phyloP scores from a whole-genome alignment of 805 yeast genomes.

The Blastobotrys robertii region DNA sequence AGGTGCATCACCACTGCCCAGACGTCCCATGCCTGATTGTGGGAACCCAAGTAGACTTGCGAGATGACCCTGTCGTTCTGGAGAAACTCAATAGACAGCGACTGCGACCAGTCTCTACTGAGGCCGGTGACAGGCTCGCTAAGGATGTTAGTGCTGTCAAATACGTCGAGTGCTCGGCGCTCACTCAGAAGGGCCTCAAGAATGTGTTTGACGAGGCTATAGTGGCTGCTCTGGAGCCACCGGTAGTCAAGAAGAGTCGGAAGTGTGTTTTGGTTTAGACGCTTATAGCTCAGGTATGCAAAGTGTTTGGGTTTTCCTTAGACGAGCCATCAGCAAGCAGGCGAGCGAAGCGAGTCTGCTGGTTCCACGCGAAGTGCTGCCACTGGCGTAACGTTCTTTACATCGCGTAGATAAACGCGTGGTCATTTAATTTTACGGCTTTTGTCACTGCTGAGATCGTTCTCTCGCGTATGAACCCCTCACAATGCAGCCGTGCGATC shows the following conservation, averaged over 20 bases:
- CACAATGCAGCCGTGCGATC: too few relatives aligned
- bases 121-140: constrained; percentile 87
- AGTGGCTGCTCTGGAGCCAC: constrained; percentile 96
- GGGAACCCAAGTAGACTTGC: constrained; percentile 92
- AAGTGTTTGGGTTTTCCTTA: too few relatives aligned
- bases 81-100: constrained; percentile 88
- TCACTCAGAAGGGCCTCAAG: constrained; percentile 93
- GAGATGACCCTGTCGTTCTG: constrained; percentile 85
- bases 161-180: constrained; percentile 95
- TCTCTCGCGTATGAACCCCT: too few relatives aligned
- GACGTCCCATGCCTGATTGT: constrained; percentile 96
- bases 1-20: constrained; percentile 96
- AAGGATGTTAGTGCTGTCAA: constrained; percentile 91
- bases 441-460: too few relatives aligned
- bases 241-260: constrained; percentile 70
- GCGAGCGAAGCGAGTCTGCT: too few relatives aligned
- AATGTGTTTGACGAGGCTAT: constrained; percentile 98
- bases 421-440: too few relatives aligned
- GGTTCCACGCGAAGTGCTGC: too few relatives aligned
- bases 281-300: too few relatives aligned
- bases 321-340: too few relatives aligned
- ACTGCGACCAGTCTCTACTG: constrained; percentile 73
- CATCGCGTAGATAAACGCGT: too few relatives aligned
- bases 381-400: too few relatives aligned
- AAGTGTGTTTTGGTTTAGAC: constrained; percentile 69